Conservation (phyloP, 495 filamentous ascomycete genomes). For the Penicillium antarcticum region DNA sequence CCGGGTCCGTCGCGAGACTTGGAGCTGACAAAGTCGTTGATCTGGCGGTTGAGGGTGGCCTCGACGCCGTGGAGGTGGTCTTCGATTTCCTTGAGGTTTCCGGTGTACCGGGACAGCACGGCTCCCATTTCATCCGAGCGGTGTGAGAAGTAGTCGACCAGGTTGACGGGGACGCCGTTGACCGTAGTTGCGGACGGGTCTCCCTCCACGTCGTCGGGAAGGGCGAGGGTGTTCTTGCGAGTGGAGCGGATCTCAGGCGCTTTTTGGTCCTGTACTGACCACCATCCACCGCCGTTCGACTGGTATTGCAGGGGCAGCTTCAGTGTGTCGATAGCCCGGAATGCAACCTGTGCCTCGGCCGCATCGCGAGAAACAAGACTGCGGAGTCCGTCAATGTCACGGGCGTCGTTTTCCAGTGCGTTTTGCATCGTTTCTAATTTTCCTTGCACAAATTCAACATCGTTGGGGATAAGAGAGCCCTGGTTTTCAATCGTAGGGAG, state of each 20-base stretch:
- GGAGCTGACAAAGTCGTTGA: constrained; percentile 61
- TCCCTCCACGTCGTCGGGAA: constrained; percentile 58
- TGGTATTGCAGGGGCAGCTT: constrained; percentile 75
- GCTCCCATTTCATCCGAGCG: constrained; percentile 68
- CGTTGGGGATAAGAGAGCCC: constrained; percentile 63
- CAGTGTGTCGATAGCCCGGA: constrained; percentile 72
- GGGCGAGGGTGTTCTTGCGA: constrained; percentile 43
- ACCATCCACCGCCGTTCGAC: constrained; percentile 41
- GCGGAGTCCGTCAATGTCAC: constrained; percentile 64
- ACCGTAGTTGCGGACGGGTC: constrained; percentile 43
- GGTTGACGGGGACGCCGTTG: constrained; percentile 47
- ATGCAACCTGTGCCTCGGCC: constrained; percentile 67
- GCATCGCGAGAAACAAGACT: constrained; percentile 63
- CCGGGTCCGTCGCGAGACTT: constrained; percentile 46
- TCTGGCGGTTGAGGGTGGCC: constrained; percentile 61
- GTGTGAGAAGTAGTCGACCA: constrained; percentile 74
- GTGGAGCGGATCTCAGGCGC: constrained; percentile 39
- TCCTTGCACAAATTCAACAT: constrained; percentile 69
- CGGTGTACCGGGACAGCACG: constrained; percentile 62
- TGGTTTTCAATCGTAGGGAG: constrained; percentile 60
- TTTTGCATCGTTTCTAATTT: constrained; percentile 72
- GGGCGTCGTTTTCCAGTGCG: constrained; percentile 68
- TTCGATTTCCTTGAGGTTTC: constrained; percentile 77
- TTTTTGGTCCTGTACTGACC: constrained; percentile 44
- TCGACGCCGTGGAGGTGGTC: constrained; percentile 76